Evolutionary conservation across 805 yeast genomes (phyloP), one percentile per base, ranked within the genome.

Genomic region (Spathaspora passalidarum): DNA sequence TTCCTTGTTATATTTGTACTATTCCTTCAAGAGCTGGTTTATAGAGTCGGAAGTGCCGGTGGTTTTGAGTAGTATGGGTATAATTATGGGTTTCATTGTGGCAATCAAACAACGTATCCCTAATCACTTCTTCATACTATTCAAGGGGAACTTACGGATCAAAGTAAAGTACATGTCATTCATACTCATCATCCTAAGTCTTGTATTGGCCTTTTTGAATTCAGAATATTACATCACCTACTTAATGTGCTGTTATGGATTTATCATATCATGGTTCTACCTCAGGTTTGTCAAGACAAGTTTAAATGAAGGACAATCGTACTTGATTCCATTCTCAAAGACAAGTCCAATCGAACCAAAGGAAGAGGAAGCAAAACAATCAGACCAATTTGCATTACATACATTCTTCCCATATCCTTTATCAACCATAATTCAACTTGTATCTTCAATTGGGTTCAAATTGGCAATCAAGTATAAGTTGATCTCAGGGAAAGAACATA

Each of bases 61-160:
- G 16, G 65, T 79, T 6, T 75, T 75, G 52, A 82, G 86, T 0
- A 72, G 79, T 46, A 71, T 78, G 55, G 79, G 85, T 1, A 53
- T 81, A n/a, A 63, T 78, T 34, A 65, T 79, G 53, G 86, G 82
- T 1, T 76, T 80, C 45, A 62, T 84, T 21, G 85, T 84, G 2
- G 82, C 85, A 4, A 75, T 82, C 53, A 84, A 82, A 56, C 89
- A 84, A 62, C 59, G 83, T 49, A 75, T 81, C 20, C 84, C 87
- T 22, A 84, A 82, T 55, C 80, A 83, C 64, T 67, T 81, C 51
- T 59, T 80, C 52, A 63, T 70, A 40, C 64, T 79, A 46, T 66
- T 81, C 63, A 65, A 73, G 46, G 78, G 79, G 36, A 49, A 65
- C 44, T 44, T 74, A 45, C 71, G 79, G 49, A 64, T 80, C 36